These are phyloP conservation scores for Phalaenopsis aphrodite DNA, from an alignment of 106 monocot genomes.

Conservation along the genomic window DNA sequence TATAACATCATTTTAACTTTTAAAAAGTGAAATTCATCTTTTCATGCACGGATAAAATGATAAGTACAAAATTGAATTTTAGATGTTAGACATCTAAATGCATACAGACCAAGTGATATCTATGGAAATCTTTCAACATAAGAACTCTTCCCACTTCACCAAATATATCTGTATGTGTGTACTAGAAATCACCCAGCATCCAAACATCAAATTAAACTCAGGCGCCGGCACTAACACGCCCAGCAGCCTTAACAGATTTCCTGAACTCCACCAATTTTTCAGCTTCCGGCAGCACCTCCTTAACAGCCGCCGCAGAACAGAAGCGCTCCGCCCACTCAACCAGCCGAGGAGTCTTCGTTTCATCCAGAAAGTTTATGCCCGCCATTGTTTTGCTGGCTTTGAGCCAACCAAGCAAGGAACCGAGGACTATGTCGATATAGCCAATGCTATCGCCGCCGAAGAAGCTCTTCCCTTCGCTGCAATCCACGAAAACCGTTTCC, in stretches of 20 bases:
- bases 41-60: too few relatives aligned
- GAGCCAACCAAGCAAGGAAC: constrained; percentile 25
- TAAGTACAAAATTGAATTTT: too few relatives aligned
- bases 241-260: neutral
- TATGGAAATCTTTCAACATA: too few relatives aligned
- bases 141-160: too few relatives aligned
- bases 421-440: constrained; percentile 41
- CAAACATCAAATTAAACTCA: too few relatives aligned
- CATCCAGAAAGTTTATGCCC: constrained; percentile 18
- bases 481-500: constrained; percentile 29
- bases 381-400: constrained; percentile 11
- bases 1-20: too few relatives aligned
- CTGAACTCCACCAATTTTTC: constrained; percentile 20
- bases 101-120: too few relatives aligned
- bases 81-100: too few relatives aligned
- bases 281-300: constrained; percentile 28
- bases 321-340: constrained; percentile 34
- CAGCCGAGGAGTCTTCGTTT: constrained; percentile 20
- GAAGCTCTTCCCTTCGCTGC: constrained; percentile 34
- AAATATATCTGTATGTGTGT: too few relatives aligned
- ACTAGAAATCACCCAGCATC: too few relatives aligned
- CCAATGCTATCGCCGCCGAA: constrained; percentile 38
- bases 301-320: constrained; percentile 18
- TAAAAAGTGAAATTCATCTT: too few relatives aligned
- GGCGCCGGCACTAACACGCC: too few relatives aligned